Evolutionary conservation across 2,329 filamentous ascomycete genomes (phyloP).

Genomic region (Penicillium glabrum): DNA sequence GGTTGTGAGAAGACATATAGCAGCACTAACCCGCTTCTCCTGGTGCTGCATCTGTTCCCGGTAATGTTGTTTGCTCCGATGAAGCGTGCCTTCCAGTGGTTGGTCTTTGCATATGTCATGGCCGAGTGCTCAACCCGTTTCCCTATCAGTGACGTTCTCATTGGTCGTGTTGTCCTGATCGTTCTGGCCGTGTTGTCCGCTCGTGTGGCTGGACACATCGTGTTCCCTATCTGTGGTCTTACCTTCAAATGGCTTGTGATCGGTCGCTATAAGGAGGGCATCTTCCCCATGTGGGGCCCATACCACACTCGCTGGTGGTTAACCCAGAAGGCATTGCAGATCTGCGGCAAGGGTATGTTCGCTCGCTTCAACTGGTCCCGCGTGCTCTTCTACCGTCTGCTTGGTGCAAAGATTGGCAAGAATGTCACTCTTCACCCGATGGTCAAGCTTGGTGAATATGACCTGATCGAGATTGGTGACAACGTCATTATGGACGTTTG

Average conservation of each 20-base stretch:
- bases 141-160: slow-evolving; percentile 39
- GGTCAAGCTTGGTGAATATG: slow-evolving; percentile 55
- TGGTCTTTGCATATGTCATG: slow-evolving; percentile 52
- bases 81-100: slow-evolving; percentile 54
- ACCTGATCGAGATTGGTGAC: slow-evolving; percentile 57
- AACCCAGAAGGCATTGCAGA: slow-evolving; percentile 53
- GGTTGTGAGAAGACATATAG: slow-evolving; percentile 39
- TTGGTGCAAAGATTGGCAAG: slow-evolving; percentile 55
- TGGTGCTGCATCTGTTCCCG: slow-evolving; percentile 54
- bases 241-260: slow-evolving; percentile 56
- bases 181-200: slow-evolving; percentile 48
- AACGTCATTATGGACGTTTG: slow-evolving; percentile 50
- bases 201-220: slow-evolving; percentile 39
- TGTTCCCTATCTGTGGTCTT: slow-evolving; percentile 52
- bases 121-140: slow-evolving; percentile 33
- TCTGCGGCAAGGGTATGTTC: slow-evolving; percentile 45
- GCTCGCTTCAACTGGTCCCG: slow-evolving; percentile 35
- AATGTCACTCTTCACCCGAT: slow-evolving; percentile 49
- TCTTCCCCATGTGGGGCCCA: slow-evolving; percentile 60
- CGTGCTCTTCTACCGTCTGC: slow-evolving; percentile 50
- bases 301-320: slow-evolving; percentile 63
- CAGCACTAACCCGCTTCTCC: slow-evolving; percentile 51
- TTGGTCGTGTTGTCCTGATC: slow-evolving; percentile 52
- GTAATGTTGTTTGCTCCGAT: slow-evolving; percentile 53
- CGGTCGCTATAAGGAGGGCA: slow-evolving; percentile 53